Evolutionary conservation across 345 rosid species (phyloP).

Genomic region (Eutrema yunnanense): DNA sequence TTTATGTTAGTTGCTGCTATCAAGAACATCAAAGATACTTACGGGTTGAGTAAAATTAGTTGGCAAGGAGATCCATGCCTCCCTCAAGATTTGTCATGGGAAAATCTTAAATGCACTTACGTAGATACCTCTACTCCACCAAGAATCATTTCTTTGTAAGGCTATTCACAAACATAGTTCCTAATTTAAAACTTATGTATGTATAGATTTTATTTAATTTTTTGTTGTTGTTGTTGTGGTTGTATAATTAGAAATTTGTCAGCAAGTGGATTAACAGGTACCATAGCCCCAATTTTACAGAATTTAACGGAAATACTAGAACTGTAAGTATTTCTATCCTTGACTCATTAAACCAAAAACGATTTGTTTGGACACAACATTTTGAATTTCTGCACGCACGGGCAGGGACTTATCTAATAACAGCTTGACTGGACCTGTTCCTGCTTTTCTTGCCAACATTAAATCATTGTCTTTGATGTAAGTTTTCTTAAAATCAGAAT

Average conservation of each 20-base stretch:
- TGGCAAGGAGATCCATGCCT: not conserved
- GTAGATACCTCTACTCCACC: not conserved
- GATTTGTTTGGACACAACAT: not conserved
- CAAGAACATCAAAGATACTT: not conserved
- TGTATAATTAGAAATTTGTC: slow-evolving; percentile 12
- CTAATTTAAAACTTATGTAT: not conserved
- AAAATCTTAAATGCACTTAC: not conserved
- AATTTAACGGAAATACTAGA: slow-evolving; percentile 19
- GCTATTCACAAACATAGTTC: not conserved
- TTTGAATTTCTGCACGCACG: not conserved
- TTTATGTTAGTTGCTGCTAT: not conserved
- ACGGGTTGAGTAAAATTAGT: not conserved
- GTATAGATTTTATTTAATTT: not conserved
- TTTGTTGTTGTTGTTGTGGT: not conserved
- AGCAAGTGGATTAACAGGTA: slow-evolving; percentile 26
- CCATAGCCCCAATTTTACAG: slow-evolving; percentile 11
- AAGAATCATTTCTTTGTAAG: not conserved
- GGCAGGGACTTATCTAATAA: slow-evolving; percentile 50
- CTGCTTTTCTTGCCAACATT: slow-evolving; percentile 33
- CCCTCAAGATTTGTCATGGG: not conserved
- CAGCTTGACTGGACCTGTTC: slow-evolving; percentile 34
- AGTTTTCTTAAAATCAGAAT: slow-evolving; percentile 14
- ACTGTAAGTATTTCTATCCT: slow-evolving; percentile 25
- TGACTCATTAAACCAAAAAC: not conserved
- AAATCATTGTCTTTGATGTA: slow-evolving; percentile 34